phyloP scores from a whole-genome alignment of 345 rosid species.

The Carallia pectinifolia region DNA sequence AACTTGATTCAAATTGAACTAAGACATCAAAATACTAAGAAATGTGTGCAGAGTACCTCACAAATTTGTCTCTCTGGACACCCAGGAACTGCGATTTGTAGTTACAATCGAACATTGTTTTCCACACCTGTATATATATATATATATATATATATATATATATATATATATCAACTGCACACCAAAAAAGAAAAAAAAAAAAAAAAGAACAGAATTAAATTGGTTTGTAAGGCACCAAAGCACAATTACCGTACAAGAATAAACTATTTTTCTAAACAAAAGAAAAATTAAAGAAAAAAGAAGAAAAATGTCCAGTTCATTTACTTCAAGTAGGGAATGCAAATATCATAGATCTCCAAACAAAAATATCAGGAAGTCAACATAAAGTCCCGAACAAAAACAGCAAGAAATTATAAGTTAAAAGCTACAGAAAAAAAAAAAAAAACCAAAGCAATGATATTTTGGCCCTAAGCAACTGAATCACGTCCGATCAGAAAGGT shows the following conservation, averaged over 20 bases:
- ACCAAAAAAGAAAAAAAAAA: slow-evolving; percentile 8
- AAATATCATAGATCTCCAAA: slow-evolving; percentile 6
- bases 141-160: slow-evolving; percentile 11
- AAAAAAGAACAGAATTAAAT: neutral
- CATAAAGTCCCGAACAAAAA: too few species aligned
- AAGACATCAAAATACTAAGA: neutral
- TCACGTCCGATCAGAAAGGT: too few species aligned
- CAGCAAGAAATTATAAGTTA: too few species aligned
- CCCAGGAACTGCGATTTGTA: slow-evolving; percentile 62
- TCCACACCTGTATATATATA: slow-evolving; percentile 23
- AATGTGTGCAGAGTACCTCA: slow-evolving; percentile 46
- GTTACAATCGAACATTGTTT: slow-evolving; percentile 67
- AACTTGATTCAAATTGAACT: too few species aligned
- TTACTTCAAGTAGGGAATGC: neutral
- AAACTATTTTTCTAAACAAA: too few species aligned
- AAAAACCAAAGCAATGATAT: too few species aligned
- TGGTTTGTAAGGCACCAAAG: neutral
- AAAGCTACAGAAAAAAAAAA: too few species aligned
- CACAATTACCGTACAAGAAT: neutral
- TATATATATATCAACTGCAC: slow-evolving; percentile 38
- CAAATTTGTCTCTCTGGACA: slow-evolving; percentile 83
- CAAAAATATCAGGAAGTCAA: neutral
- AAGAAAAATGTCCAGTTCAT: neutral
- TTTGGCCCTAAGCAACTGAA: too few species aligned
- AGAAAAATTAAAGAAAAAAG: neutral